Evolutionary conservation across 805 yeast genomes (phyloP).

Genomic region (Kluyveromyces siamensis): DNA sequence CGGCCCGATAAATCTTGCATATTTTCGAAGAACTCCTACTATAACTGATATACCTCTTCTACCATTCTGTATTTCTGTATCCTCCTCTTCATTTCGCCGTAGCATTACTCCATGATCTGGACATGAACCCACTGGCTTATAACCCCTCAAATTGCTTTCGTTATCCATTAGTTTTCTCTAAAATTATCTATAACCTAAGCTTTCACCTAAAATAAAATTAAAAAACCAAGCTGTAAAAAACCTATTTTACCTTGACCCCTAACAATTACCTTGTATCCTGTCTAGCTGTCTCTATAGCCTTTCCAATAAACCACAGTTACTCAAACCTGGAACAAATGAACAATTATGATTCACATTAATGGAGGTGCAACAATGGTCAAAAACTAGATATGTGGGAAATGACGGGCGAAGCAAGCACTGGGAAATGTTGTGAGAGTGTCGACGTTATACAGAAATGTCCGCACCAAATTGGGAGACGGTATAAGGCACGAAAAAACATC

Average conservation of each 20-base stretch:
- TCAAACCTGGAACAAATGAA: too few relatives aligned
- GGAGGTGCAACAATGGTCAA: too few relatives aligned
- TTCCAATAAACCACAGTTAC: too few relatives aligned
- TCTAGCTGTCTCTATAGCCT: too few relatives aligned
- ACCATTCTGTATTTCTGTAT: neutral
- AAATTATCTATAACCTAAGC: neutral
- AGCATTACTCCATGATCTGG: neutral
- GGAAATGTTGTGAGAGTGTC: too few relatives aligned
- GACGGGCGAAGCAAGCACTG: too few relatives aligned
- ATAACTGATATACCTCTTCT: neutral
- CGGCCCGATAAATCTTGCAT: constrained; percentile 74
- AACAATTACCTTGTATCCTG: neutral
- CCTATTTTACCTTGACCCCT: neutral
- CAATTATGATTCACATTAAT: too few relatives aligned
- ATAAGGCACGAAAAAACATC: too few relatives aligned
- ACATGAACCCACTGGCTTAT: neutral
- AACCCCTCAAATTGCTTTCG: neutral
- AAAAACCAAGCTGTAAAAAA: neutral
- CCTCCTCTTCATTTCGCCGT: neutral
- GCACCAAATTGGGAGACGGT: too few relatives aligned
- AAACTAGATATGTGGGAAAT: too few relatives aligned
- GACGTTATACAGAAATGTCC: too few relatives aligned
- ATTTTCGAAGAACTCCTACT: constrained; percentile 32
- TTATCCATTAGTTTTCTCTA: neutral
- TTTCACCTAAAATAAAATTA: neutral